These are phyloP conservation scores for Globisporangium polare DNA, from an alignment of 352 stramenopile species.

Conservation along the genomic window DNA sequence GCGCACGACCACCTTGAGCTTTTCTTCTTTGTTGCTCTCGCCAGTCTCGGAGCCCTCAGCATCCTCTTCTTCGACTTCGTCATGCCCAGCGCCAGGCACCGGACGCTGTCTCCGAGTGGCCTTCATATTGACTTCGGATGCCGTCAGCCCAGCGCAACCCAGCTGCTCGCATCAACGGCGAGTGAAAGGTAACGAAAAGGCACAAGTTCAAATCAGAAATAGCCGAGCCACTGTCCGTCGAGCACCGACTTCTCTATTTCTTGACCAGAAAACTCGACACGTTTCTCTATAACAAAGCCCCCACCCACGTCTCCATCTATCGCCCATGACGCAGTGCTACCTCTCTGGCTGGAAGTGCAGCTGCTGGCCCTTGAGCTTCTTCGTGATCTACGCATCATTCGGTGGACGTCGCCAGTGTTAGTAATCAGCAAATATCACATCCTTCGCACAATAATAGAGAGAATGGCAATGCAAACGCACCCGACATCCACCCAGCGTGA, in stretches of 20 bases:
- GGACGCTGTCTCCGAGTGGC: conserved; percentile 3
- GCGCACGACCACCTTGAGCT: conserved; percentile 60
- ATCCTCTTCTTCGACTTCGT: neutral
- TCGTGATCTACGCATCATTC: conserved; percentile 17
- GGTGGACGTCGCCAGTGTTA: too few relatives aligned
- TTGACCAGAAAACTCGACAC: neutral
- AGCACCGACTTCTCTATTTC: neutral
- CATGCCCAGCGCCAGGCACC: neutral
- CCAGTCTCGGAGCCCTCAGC: neutral
- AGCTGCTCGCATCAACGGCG: neutral
- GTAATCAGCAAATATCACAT: too few relatives aligned
- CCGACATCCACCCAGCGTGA: conserved; percentile 64
- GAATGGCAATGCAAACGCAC: conserved; percentile 25
- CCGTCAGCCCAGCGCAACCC: neutral
- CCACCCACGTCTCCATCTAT: neutral
- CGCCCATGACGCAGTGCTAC: neutral
- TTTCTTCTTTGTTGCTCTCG: conserved; percentile 32
- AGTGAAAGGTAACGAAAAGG: neutral
- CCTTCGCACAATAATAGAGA: too few relatives aligned
- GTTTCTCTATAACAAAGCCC: neutral
- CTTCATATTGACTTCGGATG: neutral
- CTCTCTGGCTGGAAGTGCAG: conserved; percentile 38
- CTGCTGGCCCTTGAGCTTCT: conserved; percentile 30
- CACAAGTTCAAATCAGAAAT: neutral
- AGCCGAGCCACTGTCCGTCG: neutral